Evolutionary conservation across 495 filamentous ascomycete genomes (phyloP), one percentile per base, ranked within the genome.

Genomic region (Pseudomonodictys pantanalensis): DNA sequence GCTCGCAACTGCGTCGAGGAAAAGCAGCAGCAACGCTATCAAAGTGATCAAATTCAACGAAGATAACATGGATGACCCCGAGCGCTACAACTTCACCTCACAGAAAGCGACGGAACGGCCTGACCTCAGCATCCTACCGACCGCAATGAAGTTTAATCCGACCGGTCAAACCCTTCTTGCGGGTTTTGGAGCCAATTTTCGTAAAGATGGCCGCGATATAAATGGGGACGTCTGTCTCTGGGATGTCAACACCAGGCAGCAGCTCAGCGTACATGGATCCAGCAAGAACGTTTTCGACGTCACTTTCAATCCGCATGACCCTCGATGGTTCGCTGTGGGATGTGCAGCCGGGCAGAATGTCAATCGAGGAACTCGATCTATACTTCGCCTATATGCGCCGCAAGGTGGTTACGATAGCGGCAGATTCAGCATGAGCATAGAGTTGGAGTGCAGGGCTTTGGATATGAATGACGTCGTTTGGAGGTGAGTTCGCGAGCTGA

Each of bases 381-480:
- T 79, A 12, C 77, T 87, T 8, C 78, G 79, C 11, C 60, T 82
- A 0, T 86, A 80, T 55, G 77, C 81, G 41, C 68, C 56, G 20
- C 58, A 56, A 7, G 64, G 60, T 4, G 38, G 15, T 3, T 12
- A 41, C 20, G 20, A 41, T 5, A 41, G 12, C 38, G 20, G 20
- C 42, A 78, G 78, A 48, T 77, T 77, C 52, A 76, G 58, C 44
- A 74, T 10, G 71, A 73, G 17, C 47, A 73, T 58, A 53, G 77
- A 65, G 67, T 73, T 85, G 0, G 86, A 95, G 56, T 96, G 90
- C 66, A 75, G 81, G 17, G 92, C 93, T 0, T 62, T 81, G 0
- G 93, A 98, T 69, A 90, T 97, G 66, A 97, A 97, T 64, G 89
- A 91, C 64, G 77, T 97, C 4, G 83, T 85, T 3, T 79, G 75